Base-by-base conservation (phyloP, 2,329 filamentous ascomycete species). In the Furcasterigmium sp. region DNA sequence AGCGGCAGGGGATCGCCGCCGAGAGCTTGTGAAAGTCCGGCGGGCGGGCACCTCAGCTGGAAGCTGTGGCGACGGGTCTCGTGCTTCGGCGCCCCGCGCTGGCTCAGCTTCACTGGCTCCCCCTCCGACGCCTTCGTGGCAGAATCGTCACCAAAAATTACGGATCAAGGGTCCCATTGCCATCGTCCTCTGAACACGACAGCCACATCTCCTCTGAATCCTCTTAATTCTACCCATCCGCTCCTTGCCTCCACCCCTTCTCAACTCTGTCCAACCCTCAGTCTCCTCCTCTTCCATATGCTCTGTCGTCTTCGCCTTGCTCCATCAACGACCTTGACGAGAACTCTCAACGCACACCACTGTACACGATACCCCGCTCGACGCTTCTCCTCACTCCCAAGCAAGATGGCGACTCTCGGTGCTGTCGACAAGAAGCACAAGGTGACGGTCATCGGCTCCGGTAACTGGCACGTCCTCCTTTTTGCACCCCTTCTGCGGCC, bases 361-460 rank as follows among this genome's bases (percentile, higher is more conserved):
- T 21, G 18, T 20, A 21, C 19, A 11, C 35, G 17, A 20, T 18
- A 21, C 35, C 19, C 32, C 13, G 10, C n/a, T 18, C 35, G 19
- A 37, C 21, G 39, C 40, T 21, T 42, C 37, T 45, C 42, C 6
- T 20, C 21, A 21, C 19, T 37, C 15, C 13, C 42, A 37, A 25
- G 34, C 42, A 56, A 43, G 20, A 58, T 58, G 55, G 51, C 57
- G 45, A 58, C 55, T 39, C 58, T 75, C 34, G 73, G 69, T 46
- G 65, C 75, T 44, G 25, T 10, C 9, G 69, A 72, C 49, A 86
- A 81, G 70, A 90, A 85, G 69, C 90, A 95, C 78, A 94, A 90
- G 75, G 87, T 96, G 58, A 91, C 90, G 49, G 81, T 98, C 41
- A 80, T 98, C 53, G 93, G 93, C 56, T 97, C 91, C 41, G 93